Evolutionary conservation across 345 rosid genomes (phyloP).

Genomic region (Trapa bicornis): DNA sequence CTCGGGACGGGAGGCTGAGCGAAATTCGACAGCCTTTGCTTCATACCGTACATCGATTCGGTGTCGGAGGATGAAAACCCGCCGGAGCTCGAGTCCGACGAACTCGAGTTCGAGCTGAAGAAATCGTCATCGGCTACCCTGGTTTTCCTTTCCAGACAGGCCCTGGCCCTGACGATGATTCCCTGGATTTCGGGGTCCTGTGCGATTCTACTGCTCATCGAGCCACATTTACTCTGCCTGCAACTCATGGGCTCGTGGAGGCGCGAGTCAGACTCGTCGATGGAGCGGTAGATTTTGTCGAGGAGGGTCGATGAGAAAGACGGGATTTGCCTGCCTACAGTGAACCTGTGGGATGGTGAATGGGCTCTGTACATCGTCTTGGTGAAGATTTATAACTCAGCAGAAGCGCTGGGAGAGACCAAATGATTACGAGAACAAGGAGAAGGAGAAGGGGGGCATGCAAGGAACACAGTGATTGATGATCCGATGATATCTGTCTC

Average conservation of each 20-base stretch:
- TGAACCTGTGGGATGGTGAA: slow-evolving; percentile 11
- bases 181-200: slow-evolving; percentile 1
- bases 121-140: slow-evolving; percentile 23
- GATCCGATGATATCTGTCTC: not conserved
- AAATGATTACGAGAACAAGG: not conserved
- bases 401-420: not conserved
- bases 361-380: slow-evolving; percentile 20
- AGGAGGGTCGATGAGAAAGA: slow-evolving; percentile 86
- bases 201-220: slow-evolving; percentile 11
- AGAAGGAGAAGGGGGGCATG: slow-evolving; percentile 15
- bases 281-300: slow-evolving; percentile 83
- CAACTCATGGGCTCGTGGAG: slow-evolving; percentile 24
- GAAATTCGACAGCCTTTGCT: slow-evolving; percentile 23
- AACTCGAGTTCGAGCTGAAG: slow-evolving; percentile 61
- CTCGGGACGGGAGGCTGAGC: slow-evolving; percentile 11
- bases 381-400: not conserved
- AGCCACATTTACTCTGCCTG: slow-evolving; percentile 19
- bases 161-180: slow-evolving; percentile 10
- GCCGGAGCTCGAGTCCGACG: slow-evolving; percentile 64
- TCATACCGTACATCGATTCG: slow-evolving; percentile 34
- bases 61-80: slow-evolving; percentile 81
- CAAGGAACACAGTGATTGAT: slow-evolving; percentile 10
- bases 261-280: slow-evolving; percentile 32
- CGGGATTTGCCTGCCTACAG: slow-evolving; percentile 25
- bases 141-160: slow-evolving; percentile 24